Evolutionary conservation across 352 stramenopile genomes (phyloP).

Genomic region (Phytophthora pisi): DNA sequence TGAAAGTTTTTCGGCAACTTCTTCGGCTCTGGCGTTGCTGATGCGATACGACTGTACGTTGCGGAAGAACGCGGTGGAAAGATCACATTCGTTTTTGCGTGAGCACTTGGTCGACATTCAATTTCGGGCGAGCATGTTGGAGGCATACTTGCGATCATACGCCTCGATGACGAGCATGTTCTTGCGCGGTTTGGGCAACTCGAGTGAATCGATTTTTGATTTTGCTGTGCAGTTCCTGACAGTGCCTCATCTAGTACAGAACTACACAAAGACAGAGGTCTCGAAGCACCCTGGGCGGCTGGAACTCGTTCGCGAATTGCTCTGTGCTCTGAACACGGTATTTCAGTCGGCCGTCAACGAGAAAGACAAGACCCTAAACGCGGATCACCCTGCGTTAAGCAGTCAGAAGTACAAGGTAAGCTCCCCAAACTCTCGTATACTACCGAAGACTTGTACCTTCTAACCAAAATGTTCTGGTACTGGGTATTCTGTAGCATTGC

Average conservation of each 20-base stretch:
- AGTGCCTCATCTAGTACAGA: conserved; percentile 78
- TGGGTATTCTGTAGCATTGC: conserved; percentile 61
- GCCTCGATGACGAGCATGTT: conserved; percentile 77
- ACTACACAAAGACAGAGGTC: conserved; percentile 72
- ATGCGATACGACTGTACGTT: conserved; percentile 77
- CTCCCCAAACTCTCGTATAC: not conserved
- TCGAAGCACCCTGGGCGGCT: conserved; percentile 50
- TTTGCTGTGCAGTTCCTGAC: conserved; percentile 90
- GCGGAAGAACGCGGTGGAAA: conserved; percentile 59
- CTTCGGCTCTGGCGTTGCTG: conserved; percentile 55
- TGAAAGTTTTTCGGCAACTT: conserved; percentile 9
- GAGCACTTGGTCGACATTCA: conserved; percentile 76
- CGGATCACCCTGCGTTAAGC: conserved; percentile 77
- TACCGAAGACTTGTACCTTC: not conserved
- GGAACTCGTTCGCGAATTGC: conserved; percentile 69
- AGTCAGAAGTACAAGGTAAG: conserved; percentile 90
- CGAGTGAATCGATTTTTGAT: conserved; percentile 88
- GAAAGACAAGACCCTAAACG: conserved; percentile 52
- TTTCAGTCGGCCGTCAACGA: conserved; percentile 60
- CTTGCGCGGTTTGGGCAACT: conserved; percentile 79
- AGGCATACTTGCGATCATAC: conserved; percentile 77
- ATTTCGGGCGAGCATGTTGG: conserved; percentile 79
- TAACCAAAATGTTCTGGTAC: not conserved
- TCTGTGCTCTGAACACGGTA: conserved; percentile 66
- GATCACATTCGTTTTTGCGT: conserved; percentile 69